phyloP scores from a whole-genome alignment of 106 monocot species.

The Dendrobium catenatum region DNA sequence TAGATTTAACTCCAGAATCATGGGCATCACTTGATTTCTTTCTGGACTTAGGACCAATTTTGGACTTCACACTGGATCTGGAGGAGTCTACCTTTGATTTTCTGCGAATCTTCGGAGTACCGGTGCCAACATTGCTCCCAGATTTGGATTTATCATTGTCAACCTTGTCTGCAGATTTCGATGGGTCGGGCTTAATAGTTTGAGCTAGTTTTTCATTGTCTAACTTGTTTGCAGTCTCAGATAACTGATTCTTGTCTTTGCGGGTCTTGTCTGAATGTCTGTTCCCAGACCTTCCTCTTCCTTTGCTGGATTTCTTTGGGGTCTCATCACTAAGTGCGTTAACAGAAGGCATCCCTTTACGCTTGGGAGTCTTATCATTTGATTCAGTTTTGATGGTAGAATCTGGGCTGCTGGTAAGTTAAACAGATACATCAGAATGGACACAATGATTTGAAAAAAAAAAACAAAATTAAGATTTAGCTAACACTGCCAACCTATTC shows the following conservation, averaged over 20 bases:
- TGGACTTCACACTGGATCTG: background rate
- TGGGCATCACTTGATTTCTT: background rate
- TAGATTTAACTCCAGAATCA: slow-evolving; percentile 1
- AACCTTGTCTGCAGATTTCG: background rate
- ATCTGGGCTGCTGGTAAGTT: background rate
- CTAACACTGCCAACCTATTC: background rate
- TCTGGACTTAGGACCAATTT: background rate
- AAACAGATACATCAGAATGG: background rate
- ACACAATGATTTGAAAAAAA: background rate
- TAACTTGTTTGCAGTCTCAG: background rate
- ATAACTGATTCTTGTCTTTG: background rate
- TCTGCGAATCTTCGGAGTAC: background rate
- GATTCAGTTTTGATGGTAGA: background rate
- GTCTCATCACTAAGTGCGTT: background rate
- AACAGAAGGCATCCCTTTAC: background rate
- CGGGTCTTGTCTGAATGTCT: background rate
- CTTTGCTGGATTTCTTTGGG: background rate
- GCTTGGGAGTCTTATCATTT: background rate
- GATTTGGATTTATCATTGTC: background rate
- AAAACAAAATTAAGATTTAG: background rate
- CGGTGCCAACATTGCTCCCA: background rate
- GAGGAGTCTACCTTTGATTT: background rate
- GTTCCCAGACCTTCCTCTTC: background rate
- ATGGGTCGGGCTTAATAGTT: background rate
- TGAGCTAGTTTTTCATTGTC: background rate